A percentile compares a stretch with the other conserved stretches of the same genome.
Conservation (phyloP, 176 grass and related monocot genomes). For the Saccharum spontaneum region DNA sequence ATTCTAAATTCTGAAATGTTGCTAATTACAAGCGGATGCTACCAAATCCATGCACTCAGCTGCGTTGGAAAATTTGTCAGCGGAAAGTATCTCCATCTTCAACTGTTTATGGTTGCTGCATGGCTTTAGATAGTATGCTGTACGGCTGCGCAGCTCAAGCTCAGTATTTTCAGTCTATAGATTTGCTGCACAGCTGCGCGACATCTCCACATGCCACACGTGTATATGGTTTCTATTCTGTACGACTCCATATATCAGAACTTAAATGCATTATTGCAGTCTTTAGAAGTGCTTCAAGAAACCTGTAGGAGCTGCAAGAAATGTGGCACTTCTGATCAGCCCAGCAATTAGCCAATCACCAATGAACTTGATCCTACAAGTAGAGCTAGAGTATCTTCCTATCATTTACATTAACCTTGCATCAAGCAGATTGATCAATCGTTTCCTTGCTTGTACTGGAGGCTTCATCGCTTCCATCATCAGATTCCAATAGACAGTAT, state of each 20-base stretch:
- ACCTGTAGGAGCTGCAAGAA: constrained; percentile 2
- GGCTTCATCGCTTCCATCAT: constrained; percentile 29
- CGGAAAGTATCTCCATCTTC: not conserved
- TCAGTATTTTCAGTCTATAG: not conserved
- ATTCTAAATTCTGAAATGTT: constrained; percentile 21
- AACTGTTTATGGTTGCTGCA: not conserved
- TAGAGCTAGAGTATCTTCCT: not conserved
- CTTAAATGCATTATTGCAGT: not conserved
- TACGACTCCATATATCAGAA: not conserved
- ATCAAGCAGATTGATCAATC: constrained; percentile 41
- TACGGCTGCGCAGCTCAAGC: not conserved
- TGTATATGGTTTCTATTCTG: not conserved
- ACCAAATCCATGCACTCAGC: not conserved
- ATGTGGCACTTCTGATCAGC: not conserved
- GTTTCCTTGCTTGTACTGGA: constrained; percentile 44
- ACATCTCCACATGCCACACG: not conserved
- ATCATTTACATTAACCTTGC: not conserved
- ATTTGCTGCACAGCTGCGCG: not conserved
- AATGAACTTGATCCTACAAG: constrained; percentile 15
- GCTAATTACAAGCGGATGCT: not conserved
- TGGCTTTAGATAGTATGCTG: not conserved
- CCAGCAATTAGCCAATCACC: not conserved
- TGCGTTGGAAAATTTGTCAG: constrained; percentile 7
- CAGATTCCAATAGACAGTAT: constrained; percentile 66
- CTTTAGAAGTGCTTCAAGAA: constrained; percentile 7